These are phyloP conservation scores for Pezicula radicicola DNA, from an alignment of 2,329 filamentous ascomycete species.

Conservation along the genomic window DNA sequence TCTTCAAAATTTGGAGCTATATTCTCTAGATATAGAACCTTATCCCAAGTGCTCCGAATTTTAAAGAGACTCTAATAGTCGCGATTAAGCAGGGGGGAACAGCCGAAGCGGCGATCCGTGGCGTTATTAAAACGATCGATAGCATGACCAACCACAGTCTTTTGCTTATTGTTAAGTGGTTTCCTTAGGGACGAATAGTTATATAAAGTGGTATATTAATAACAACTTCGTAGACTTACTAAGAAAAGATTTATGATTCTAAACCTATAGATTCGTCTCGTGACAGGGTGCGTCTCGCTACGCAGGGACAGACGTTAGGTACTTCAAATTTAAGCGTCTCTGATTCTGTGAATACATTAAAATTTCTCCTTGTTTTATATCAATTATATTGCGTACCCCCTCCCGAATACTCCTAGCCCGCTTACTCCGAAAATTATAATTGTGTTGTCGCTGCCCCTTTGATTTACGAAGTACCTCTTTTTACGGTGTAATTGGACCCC, in stretches of 20 bases:
- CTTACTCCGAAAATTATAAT: no score
- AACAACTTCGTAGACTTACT: conserved; percentile 11
- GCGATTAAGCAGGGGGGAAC: conserved; percentile 13
- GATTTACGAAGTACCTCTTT: no score
- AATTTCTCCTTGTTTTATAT: no score
- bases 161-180: conserved; percentile 13
- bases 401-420: no score
- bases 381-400: no score
- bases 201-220: conserved; percentile 13
- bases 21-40: neutral
- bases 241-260: conserved; percentile 12
- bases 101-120: conserved; percentile 14
- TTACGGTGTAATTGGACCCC: no score
- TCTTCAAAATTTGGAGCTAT: neutral
- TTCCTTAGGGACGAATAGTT: conserved; percentile 16
- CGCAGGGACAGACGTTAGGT: conserved; percentile 8
- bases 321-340: no score
- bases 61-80: conserved; percentile 10
- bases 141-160: conserved; percentile 7
- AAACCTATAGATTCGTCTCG: conserved; percentile 12
- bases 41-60: conserved; percentile 10
- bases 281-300: neutral
- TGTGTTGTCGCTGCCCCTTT: no score
- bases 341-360: no score
- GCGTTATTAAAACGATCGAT: conserved; percentile 13